phyloP scores from a whole-genome alignment of 1,284 basidiomycete species.

The Schizopora paradoxa region DNA sequence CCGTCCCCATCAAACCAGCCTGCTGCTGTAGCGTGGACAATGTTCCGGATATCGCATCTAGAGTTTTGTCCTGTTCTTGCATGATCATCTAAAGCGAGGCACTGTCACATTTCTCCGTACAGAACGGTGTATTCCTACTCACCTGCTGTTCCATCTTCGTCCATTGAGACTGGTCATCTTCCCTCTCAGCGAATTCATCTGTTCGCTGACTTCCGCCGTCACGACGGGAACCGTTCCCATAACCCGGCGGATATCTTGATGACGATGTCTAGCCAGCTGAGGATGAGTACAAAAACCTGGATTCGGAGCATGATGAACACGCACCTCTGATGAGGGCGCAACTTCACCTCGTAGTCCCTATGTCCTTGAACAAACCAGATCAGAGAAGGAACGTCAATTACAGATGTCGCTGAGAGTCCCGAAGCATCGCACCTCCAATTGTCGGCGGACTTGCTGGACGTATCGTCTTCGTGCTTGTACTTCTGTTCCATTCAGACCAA shows the following conservation, averaged over 20 bases:
- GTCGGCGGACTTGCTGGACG: slow-evolving; percentile 63
- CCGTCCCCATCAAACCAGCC: slow-evolving; percentile 85
- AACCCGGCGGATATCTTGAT: too few relatives aligned
- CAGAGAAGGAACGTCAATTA: too few relatives aligned
- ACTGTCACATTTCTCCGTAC: neutral
- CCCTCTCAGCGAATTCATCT: slow-evolving; percentile 27
- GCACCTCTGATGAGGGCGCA: too few relatives aligned
- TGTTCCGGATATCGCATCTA: slow-evolving; percentile 81
- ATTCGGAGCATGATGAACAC: too few relatives aligned
- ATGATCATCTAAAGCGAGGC: slow-evolving; percentile 62
- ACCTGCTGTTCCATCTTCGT: slow-evolving; percentile 81
- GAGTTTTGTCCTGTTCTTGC: slow-evolving; percentile 78
- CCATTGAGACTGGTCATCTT: slow-evolving; percentile 72
- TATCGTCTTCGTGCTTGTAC: slow-evolving; percentile 70
- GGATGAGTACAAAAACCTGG: too few relatives aligned
- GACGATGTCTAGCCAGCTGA: too few relatives aligned
- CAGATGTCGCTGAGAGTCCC: too few relatives aligned
- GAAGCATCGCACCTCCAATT: slow-evolving; percentile 69
- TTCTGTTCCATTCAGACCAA: slow-evolving; percentile 73
- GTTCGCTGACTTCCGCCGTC: slow-evolving; percentile 3
- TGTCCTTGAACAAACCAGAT: too few relatives aligned
- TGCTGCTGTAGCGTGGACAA: slow-evolving; percentile 77
- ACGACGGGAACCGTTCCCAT: too few relatives aligned
- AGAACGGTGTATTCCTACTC: slow-evolving; percentile 12
- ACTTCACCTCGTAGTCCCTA: too few relatives aligned